Base-by-base conservation (phyloP, 495 filamentous ascomycete genomes). In the Neurospora tetraspora region DNA sequence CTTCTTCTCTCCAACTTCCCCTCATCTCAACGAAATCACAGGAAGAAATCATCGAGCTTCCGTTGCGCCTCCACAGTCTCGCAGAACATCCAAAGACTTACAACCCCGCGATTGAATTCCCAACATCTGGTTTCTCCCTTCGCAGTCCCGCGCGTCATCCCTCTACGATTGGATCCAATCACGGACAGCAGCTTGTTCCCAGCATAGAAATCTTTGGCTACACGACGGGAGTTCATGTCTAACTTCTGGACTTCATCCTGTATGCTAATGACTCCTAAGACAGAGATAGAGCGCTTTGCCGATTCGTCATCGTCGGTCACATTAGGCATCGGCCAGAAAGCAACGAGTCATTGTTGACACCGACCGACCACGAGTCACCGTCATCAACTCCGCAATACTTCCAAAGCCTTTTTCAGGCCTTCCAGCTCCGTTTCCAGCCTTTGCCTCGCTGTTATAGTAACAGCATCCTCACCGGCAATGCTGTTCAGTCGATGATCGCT, bases 401-500 rank as follows among this genome's bases (percentile, higher is more conserved):
- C 72, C 34, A 75, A 68, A 8, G 79, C 79, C 4, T 71, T 71
- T 71, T 79, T 71, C 72, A 81, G 36, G 4, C 72, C 76, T 31
- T 74, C 27, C 2, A 80, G 81, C 59, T 82, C 79, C 23, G 74
- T 59, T 31, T 59, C 71, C 16, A 82, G 72, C 9, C 71, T 71
- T 74, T 78, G 14, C 39, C 80, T 74, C 65, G 72, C 45, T 18
- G 75, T 73, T 68, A 72, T 78, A 2, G 76, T 71, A 8, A 34
- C 65, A 8, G 68, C 20, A 43, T 77, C 76, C 73, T 85, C 82
- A 0, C 78, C 82, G 8, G 80, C 83, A 34, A 85, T 81, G 18
- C 14, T 69, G 36, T 80, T 78, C 6, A 85, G 74, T 72, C 81
- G 72, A 10, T 74, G 73, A 18, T 72, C 69, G 23, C 68, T 75